These are phyloP conservation scores for Mycena capillaripes DNA, from an alignment of 768 basidiomycete species.

Conservation along the genomic window DNA sequence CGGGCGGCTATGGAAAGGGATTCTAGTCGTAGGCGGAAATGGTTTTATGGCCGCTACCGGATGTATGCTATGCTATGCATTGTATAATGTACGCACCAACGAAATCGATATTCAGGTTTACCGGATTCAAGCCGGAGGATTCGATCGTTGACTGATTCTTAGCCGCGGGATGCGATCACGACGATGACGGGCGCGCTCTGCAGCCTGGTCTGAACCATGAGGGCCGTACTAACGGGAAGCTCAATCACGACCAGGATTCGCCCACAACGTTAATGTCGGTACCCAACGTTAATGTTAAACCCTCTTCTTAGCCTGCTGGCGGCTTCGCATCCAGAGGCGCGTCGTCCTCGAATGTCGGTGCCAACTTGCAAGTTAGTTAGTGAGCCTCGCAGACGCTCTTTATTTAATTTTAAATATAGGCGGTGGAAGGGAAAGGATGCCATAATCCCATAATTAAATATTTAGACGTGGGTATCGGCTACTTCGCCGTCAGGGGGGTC, in stretches of 20 bases:
- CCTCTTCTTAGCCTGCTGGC: background rate
- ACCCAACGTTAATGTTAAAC: constrained; percentile 23
- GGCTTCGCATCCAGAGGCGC: constrained; percentile 12
- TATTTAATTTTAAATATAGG: background rate
- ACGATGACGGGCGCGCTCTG: constrained; percentile 11
- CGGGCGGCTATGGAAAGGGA: constrained; percentile 69
- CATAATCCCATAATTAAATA: background rate
- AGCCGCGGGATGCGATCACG: constrained; percentile 5
- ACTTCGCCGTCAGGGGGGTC: no score
- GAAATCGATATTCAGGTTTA: background rate
- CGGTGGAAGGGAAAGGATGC: background rate
- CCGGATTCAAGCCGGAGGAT: background rate
- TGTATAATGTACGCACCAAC: constrained; percentile 17
- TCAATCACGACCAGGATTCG: background rate
- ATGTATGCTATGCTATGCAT: constrained; percentile 15
- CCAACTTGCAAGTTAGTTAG: constrained; percentile 1
- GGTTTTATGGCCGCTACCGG: background rate
- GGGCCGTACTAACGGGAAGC: background rate
- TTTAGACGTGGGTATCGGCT: no score
- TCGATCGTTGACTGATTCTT: background rate
- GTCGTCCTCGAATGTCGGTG: constrained; percentile 11
- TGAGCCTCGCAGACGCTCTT: background rate
- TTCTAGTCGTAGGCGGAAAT: constrained; percentile 46
- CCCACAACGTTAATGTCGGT: constrained; percentile 13
- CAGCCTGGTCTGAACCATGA: background rate